Evolutionary conservation across 306 rosid genomes (phyloP).

Genomic region (Hippophae rhamnoides): DNA sequence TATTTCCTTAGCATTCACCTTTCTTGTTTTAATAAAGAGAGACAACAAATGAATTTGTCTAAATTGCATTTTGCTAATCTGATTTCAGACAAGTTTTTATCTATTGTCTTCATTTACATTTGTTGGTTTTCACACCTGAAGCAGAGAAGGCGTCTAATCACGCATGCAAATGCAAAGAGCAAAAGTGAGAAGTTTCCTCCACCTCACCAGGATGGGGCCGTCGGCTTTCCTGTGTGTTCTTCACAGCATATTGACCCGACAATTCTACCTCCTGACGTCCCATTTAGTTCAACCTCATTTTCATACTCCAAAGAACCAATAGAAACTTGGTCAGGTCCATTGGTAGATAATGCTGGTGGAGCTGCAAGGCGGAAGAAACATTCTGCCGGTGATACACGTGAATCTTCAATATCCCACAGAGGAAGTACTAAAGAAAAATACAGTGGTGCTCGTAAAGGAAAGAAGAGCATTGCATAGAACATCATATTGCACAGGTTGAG

Average conservation of each 20-base stretch:
- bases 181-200: conserved; percentile 97
- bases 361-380: conserved; percentile 59
- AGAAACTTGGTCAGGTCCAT: conserved; percentile 87
- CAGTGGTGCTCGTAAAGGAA: conserved; percentile 45
- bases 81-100: not conserved
- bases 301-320: conserved; percentile 52
- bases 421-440: conserved; percentile 28
- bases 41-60: not conserved
- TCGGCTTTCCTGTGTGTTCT: conserved; percentile 67
- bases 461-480: conserved; percentile 34
- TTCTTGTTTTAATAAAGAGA: not conserved
- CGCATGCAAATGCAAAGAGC: conserved; percentile 89
- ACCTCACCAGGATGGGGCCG: conserved; percentile 83
- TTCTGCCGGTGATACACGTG: conserved; percentile 29
- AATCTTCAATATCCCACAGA: conserved; percentile 6
- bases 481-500: not conserved
- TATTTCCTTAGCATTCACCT: too few relatives aligned
- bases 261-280: conserved; percentile 51
- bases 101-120: not conserved
- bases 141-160: conserved; percentile 82
- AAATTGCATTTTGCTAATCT: not conserved
- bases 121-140: conserved; percentile 21
- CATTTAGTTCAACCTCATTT: conserved; percentile 58
- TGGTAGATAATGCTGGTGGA: conserved; percentile 45
- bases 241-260: conserved; percentile 80